Conservation (phyloP, 2,329 filamentous ascomycete species). For the Diaporthe amygdali region DNA sequence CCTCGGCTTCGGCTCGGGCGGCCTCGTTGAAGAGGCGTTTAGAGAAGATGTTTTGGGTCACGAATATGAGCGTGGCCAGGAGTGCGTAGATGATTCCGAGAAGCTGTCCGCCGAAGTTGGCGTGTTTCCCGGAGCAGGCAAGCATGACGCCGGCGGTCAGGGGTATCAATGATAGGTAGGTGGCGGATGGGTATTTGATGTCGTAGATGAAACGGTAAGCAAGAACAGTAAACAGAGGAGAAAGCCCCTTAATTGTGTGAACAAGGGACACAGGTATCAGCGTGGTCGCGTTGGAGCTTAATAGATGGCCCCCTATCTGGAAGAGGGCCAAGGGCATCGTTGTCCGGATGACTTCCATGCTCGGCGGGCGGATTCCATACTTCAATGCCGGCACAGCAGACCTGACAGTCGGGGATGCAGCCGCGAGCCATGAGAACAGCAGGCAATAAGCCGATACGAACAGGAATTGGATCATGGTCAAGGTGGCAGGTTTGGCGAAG, state of each 20-base stretch:
- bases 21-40: constrained; percentile 98
- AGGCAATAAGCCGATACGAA: constrained; percentile 92
- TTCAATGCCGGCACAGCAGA: constrained; percentile 78
- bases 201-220: constrained; percentile 90
- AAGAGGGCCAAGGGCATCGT: constrained; percentile 93
- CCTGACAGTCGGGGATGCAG: constrained; percentile 72
- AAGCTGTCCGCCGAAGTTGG: constrained; percentile 78
- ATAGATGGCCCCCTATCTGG: constrained; percentile 90
- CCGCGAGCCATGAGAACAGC: constrained; percentile 76
- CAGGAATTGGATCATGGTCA: constrained; percentile 91
- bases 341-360: constrained; percentile 79
- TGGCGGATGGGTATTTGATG: constrained; percentile 85
- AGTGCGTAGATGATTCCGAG: constrained; percentile 91
- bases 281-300: constrained; percentile 91
- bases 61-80: constrained; percentile 89
- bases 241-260: constrained; percentile 97
- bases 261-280: constrained; percentile 96
- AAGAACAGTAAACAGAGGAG: constrained; percentile 91
- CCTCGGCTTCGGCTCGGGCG: constrained; percentile 81
- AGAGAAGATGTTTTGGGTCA: constrained; percentile 98
- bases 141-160: constrained; percentile 94
- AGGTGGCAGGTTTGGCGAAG: constrained; percentile 86
- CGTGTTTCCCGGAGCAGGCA: constrained; percentile 83
- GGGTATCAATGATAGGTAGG: constrained; percentile 88
- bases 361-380: constrained; percentile 82